Base-by-base conservation (phyloP, 2,329 filamentous ascomycete genomes). In the Neofusicoccum umdonicola region DNA sequence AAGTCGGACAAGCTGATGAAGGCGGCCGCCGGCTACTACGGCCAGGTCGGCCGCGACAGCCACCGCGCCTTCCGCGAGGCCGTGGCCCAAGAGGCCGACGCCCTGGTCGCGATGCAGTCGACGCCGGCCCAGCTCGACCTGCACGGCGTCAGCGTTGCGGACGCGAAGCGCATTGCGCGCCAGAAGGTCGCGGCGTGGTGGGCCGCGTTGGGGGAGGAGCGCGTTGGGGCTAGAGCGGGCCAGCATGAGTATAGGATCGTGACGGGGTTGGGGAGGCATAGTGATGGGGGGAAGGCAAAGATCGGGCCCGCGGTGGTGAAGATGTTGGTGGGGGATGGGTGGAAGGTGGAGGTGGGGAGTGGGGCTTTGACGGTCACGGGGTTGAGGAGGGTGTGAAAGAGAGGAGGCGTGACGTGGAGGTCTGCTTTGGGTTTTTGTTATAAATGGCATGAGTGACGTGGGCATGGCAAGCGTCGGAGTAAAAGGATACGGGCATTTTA, bases 201-300 rank as follows among this genome's bases (percentile, higher is more conserved):
- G 93, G 80, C 86, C 17, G 78, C 78, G 0, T 78, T 92, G 8
- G 90, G 90, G 0, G 90, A 93, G 72, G 81, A 83, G 56, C 85
- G 85, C 67, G 82, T 84, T 51, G 79, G 80, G 3, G 82, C 27
- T 1, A 31, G 82, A 51, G 12, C 71, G 76, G 67, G 73, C 77
- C 65, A 71, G 79, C 62, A 57, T 39, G 83, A 87, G 0, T 93
- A 90, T 71, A 87, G 85, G 44, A 88, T 98, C 66, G 85, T 98
- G 62, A 96, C 93, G 3, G 94, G 94, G 0, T 74, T 89, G 13
- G 94, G 94, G 1, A 84, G 84, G 62, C 94, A 98, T 77, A 95
- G 88, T 70, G 84, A 87, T 52, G 88, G 90, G 61, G 92, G 93
- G 0, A 88, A 86, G 63, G 91, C 90, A 1, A 88, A 87, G 69